phyloP scores from a whole-genome alignment of 139 green algal species.

The Tetraselmis chui region DNA sequence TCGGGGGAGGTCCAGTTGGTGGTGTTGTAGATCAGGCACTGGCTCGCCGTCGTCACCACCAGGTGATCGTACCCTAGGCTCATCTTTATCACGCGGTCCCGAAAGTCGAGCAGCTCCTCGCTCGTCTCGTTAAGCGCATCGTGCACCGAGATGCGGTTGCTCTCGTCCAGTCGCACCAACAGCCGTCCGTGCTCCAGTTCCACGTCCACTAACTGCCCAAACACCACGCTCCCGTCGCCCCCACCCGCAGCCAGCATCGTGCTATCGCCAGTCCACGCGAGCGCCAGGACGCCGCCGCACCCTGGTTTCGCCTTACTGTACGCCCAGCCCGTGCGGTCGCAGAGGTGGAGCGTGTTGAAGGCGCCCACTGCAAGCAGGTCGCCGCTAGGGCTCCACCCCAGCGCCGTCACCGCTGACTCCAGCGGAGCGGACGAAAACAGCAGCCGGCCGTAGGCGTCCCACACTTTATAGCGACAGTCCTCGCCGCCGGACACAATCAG shows the following conservation, averaged over 20 bases:
- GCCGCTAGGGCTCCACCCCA: constrained; percentile 58
- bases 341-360: constrained; percentile 59
- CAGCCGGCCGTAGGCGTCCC: constrained; percentile 60
- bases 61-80: constrained; percentile 57
- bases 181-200: constrained; percentile 21
- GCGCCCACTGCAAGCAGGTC: constrained; percentile 56
- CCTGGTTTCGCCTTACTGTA: constrained; percentile 42
- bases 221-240: constrained; percentile 43
- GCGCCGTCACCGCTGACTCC: constrained; percentile 44
- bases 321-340: constrained; percentile 56
- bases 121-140: constrained; percentile 51
- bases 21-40: constrained; percentile 63
- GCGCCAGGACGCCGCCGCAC: constrained; percentile 37
- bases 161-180: constrained; percentile 38
- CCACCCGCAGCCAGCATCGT: constrained; percentile 54
- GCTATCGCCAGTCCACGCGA: constrained; percentile 63
- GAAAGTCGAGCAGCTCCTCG: constrained; percentile 63
- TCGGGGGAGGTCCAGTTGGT: constrained; percentile 59
- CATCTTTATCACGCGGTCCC: constrained; percentile 65
- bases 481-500: constrained; percentile 68
- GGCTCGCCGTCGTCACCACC: constrained; percentile 63
- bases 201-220: constrained; percentile 41
- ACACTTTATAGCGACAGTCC: constrained; percentile 72
- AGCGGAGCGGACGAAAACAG: constrained; percentile 50
- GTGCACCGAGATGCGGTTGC: constrained; percentile 7